Evolutionary conservation across 2,329 filamentous ascomycete species (phyloP).

Genomic region (Graphilbum sp.): DNA sequence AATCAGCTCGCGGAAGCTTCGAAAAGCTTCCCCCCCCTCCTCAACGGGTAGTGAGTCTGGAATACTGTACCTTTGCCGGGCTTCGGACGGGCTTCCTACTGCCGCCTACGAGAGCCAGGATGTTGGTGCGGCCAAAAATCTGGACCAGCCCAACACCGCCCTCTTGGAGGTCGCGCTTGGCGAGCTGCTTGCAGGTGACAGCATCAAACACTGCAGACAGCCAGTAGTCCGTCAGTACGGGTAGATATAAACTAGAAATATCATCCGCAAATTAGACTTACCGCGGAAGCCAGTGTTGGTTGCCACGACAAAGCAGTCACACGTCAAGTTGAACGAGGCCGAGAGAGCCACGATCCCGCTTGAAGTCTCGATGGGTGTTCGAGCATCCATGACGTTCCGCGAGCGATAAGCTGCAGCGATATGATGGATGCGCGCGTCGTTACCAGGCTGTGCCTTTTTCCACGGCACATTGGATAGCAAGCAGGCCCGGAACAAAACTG

Average conservation of each 20-base stretch:
- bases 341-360: constrained; percentile 62
- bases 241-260: no score
- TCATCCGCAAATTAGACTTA: no score
- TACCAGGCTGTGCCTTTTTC: no score
- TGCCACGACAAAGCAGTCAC: constrained; percentile 73
- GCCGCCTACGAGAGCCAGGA: constrained; percentile 77
- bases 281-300: constrained; percentile 13
- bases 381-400: constrained; percentile 65
- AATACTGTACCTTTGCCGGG: constrained; percentile 69
- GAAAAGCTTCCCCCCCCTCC: no score
- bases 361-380: constrained; percentile 67
- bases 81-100: constrained; percentile 74
- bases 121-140: constrained; percentile 78
- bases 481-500: no score
- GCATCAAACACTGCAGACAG: constrained; percentile 47
- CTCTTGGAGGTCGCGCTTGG: constrained; percentile 54
- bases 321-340: constrained; percentile 70
- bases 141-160: constrained; percentile 60
- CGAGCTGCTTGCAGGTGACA: constrained; percentile 54
- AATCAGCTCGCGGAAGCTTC: constrained; percentile 1
- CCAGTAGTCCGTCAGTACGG: no score
- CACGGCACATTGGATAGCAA: no score
- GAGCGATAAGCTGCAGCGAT: no score
- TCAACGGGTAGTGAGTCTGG: no score
- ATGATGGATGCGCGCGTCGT: no score